These are phyloP conservation scores for Boletus vinaceobasis DNA, from an alignment of 768 basidiomycete species.

Conservation along the genomic window DNA sequence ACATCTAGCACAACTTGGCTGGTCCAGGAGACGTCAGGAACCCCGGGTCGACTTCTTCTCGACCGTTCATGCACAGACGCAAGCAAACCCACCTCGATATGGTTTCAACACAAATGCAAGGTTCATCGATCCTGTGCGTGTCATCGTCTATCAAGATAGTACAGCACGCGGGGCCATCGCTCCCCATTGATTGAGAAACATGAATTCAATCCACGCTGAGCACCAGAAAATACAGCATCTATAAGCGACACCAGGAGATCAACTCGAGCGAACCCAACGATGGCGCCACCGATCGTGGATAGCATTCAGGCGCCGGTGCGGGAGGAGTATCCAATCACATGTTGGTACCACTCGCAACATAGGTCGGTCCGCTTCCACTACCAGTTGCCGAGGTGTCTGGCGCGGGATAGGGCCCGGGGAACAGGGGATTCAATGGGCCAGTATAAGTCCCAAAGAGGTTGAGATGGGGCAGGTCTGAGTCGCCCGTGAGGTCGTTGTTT, in stretches of 20 bases:
- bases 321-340: constrained; percentile 26
- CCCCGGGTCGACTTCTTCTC: no score
- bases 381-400: constrained; percentile 34
- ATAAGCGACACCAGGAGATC: constrained; percentile 5
- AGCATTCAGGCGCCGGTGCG: no score
- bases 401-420: constrained; percentile 41
- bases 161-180: no score
- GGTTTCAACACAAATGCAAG: background rate
- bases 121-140: background rate
- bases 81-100: background rate
- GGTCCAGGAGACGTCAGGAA: no score
- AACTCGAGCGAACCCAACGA: no score
- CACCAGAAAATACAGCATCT: constrained; percentile 9
- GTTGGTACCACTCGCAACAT: constrained; percentile 33
- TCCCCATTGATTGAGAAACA: constrained; percentile 1
- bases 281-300: no score
- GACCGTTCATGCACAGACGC: no score
- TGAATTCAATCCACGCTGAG: background rate
- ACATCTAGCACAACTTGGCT: no score
- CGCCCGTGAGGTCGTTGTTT: constrained; percentile 33
- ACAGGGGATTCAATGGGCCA: constrained; percentile 40
- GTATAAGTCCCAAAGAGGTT: no score
- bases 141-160: background rate
- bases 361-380: constrained; percentile 41
- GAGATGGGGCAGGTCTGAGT: no score